Evolutionary conservation across 331 rosid genomes (phyloP).

Genomic region (Prunus yedoensis): DNA sequence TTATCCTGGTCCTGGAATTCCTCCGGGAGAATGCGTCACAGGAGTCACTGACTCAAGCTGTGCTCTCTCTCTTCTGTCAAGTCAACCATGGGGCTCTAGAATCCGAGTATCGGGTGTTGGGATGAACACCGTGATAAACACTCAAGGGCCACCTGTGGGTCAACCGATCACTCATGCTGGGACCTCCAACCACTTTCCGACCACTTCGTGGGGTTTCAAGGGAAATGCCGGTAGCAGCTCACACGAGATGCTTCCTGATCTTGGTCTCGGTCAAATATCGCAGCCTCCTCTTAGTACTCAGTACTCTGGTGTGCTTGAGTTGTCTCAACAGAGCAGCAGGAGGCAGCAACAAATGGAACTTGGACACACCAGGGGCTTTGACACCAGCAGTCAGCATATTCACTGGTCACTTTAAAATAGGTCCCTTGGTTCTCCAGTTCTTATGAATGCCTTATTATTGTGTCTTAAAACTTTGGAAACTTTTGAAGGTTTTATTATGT

Average conservation of each 20-base stretch:
- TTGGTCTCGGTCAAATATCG: conserved; percentile 64
- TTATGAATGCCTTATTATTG: background rate
- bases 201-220: conserved; percentile 63
- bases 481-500: background rate
- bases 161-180: conserved; percentile 47
- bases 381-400: conserved; percentile 45
- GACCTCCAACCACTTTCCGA: conserved; percentile 48
- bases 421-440: conserved; percentile 10
- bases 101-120: conserved; percentile 56
- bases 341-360: conserved; percentile 65
- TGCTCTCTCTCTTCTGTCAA: conserved; percentile 99
- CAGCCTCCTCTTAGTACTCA: conserved; percentile 44
- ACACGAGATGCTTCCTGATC: conserved; percentile 47
- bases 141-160: conserved; percentile 49
- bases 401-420: conserved; percentile 71
- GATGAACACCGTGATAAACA: conserved; percentile 50
- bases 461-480: background rate
- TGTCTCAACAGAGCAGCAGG: conserved; percentile 53
- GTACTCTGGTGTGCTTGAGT: conserved; percentile 49
- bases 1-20: conserved; percentile 56
- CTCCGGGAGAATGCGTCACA: conserved; percentile 68
- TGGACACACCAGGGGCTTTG: conserved; percentile 51
- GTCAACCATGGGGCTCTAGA: conserved; percentile 78
- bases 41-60: conserved; percentile 77
- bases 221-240: conserved; percentile 46